Evolutionary conservation across 768 basidiomycete species (phyloP), one percentile per base, ranked within the genome.

Genomic region (Cystofilobasidium bisporidii): DNA sequence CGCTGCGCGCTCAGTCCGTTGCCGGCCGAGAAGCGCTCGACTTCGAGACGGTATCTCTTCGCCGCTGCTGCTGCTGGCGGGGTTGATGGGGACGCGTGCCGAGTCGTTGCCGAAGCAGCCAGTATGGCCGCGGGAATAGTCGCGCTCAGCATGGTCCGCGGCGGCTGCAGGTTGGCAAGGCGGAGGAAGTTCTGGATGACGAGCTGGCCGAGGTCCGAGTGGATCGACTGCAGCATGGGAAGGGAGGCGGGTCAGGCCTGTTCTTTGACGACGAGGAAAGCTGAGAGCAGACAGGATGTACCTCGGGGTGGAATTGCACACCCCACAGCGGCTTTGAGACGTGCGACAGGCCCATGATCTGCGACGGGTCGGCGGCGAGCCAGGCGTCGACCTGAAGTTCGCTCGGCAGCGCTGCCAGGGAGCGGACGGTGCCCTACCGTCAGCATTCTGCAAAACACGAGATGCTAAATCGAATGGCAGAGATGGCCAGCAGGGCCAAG

Each of bases 231-330:
- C 14, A 30, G 15, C 8, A n/a, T 20, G 24, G 17, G 20, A 18
- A 15, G 28, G 30, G 17, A 2, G 30, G 15, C 15, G 28, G 22
- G 40, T 57, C 33, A 56, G 38, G 2, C 17, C 1, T 28, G 28
- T 18, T 4, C 20, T 8, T 17, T 28, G 5, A 20, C 26, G 33
- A 26, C 36, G 38, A 47, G 68, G 36, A 32, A 53, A 71, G 71
- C 28, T 75, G 64, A 18, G 73, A 63, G 78, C 20, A 9, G 15
- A 9, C 3, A 18, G 15, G 24, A 53, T 45, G 57, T 18, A 69
- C 91, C 74, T 91, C 89, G 9, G 89, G 89, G 74, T 91, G 89
- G 74, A 91, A 91, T 73, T 91, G 89, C 28, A 91, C 89, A 4
- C 87, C 88, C 86, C 87, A 91, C 73, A 89, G 88, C 5, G 89